These are phyloP conservation scores for Yamadazyma mexicana DNA, from an alignment of 1,139 yeast genomes.

Conservation along the genomic window DNA sequence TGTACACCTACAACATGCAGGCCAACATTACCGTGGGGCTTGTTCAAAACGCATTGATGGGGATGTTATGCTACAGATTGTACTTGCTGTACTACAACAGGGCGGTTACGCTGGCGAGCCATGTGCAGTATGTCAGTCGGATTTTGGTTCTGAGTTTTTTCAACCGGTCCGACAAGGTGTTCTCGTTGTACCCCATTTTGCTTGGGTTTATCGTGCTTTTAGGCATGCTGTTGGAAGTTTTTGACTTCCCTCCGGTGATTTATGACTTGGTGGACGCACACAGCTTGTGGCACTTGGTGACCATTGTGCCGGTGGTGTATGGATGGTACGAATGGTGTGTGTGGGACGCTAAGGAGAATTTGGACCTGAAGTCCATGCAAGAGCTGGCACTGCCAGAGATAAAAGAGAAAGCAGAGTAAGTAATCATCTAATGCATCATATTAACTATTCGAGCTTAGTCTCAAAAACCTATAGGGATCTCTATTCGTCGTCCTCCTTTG, in stretches of 20 bases:
- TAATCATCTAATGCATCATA: too few relatives aligned
- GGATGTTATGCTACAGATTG: slow-evolving; percentile 30
- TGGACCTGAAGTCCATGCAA: too few relatives aligned
- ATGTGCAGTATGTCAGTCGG: slow-evolving; percentile 26
- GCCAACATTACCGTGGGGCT: slow-evolving; percentile 82
- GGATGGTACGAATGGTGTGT: slow-evolving; percentile 53
- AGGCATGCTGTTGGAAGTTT: slow-evolving; percentile 86
- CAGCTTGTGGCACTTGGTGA: slow-evolving; percentile 85
- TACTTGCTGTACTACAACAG: slow-evolving; percentile 33
- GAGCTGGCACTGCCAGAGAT: too few relatives aligned
- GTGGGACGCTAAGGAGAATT: slow-evolving; percentile 45
- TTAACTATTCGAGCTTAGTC: too few relatives aligned
- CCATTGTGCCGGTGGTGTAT: slow-evolving; percentile 58
- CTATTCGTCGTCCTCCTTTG: slow-evolving; percentile 24
- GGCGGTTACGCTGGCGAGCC: slow-evolving; percentile 17
- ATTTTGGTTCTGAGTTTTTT: slow-evolving; percentile 36
- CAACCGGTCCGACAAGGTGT: slow-evolving; percentile 38
- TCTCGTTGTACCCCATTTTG: slow-evolving; percentile 43
- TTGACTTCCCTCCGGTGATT: slow-evolving; percentile 78
- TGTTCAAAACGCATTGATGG: slow-evolving; percentile 53
- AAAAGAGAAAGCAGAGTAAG: background rate
- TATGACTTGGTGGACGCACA: slow-evolving; percentile 82
- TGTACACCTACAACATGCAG: slow-evolving; percentile 90
- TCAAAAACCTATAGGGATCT: too few relatives aligned
- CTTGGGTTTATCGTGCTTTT: slow-evolving; percentile 52